Evolutionary conservation across 1,139 yeast genomes (phyloP).

Genomic region (Debaryomyces sp.): DNA sequence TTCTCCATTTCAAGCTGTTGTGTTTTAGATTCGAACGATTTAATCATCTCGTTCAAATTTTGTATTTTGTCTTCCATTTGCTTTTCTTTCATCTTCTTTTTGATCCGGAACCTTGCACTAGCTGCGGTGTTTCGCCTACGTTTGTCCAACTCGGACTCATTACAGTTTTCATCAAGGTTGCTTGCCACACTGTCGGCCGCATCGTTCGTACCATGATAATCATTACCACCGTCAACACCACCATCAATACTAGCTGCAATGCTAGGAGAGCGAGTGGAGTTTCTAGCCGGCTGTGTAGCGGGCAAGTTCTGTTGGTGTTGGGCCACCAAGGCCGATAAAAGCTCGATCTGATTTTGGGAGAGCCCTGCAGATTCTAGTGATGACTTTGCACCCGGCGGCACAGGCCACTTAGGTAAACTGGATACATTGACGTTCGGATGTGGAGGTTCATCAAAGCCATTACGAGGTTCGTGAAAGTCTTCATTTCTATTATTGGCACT

Average conservation of each 20-base stretch:
- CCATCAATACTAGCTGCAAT: not conserved
- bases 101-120: constrained; percentile 76
- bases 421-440: constrained; percentile 17
- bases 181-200: not conserved
- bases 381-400: constrained; percentile 71
- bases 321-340: constrained; percentile 70
- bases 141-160: constrained; percentile 56
- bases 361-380: constrained; percentile 68
- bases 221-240: not conserved
- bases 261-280: constrained; percentile 2
- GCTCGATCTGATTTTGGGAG: constrained; percentile 67
- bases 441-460: not conserved
- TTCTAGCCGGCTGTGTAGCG: constrained; percentile 3
- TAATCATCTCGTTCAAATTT: constrained; percentile 63
- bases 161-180: constrained; percentile 5
- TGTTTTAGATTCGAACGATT: constrained; percentile 59
- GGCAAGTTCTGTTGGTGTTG: constrained; percentile 51
- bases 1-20: constrained; percentile 64
- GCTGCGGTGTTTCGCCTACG: constrained; percentile 81
- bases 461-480: not conserved
- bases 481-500: not conserved
- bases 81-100: constrained; percentile 81
- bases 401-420: constrained; percentile 59
- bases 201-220: not conserved
- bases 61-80: constrained; percentile 74